Percentiles rank a stretch among this genome's conserved stretches.
Conservation (phyloP, 139 green algal species). For the Mesotaenium endlicherianum region DNA sequence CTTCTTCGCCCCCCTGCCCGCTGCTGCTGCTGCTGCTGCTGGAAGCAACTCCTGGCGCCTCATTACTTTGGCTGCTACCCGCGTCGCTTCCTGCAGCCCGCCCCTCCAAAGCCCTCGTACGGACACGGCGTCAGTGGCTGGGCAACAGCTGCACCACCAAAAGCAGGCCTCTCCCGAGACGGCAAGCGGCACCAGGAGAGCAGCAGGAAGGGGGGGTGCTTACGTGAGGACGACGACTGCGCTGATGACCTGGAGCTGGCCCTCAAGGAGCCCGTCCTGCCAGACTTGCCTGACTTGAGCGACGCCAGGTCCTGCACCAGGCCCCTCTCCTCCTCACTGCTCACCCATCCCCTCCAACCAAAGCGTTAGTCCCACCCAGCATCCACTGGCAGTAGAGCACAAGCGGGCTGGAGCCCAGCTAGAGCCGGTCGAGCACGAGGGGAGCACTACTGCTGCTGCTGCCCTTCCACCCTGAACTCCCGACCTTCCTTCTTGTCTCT, state of each 20-base stretch:
- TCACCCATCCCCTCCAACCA: too few relatives aligned
- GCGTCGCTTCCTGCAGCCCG: background rate
- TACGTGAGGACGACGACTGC: too few relatives aligned
- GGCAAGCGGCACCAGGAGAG: background rate
- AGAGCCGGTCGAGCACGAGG: background rate
- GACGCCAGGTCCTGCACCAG: slow-evolving; percentile 4
- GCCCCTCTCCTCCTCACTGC: background rate
- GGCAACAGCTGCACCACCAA: background rate
- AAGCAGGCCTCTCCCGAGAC: background rate
- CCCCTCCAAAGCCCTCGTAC: background rate
- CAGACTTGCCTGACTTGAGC: background rate
- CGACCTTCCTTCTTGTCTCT: background rate
- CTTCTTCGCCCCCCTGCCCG: background rate
- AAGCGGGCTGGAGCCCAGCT: background rate
- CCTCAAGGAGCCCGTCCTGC: too few relatives aligned
- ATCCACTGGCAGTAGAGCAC: background rate
- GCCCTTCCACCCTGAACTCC: background rate
- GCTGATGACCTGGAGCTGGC: too few relatives aligned
- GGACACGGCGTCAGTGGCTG: background rate
- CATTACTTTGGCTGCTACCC: too few relatives aligned
- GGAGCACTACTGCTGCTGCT: background rate
- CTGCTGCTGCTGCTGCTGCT: background rate
- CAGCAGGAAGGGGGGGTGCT: background rate
- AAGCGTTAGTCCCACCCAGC: background rate
- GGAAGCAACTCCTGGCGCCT: too few relatives aligned